phyloP scores from a whole-genome alignment of 2,329 filamentous ascomycete species.

The Diaporthe velutina region DNA sequence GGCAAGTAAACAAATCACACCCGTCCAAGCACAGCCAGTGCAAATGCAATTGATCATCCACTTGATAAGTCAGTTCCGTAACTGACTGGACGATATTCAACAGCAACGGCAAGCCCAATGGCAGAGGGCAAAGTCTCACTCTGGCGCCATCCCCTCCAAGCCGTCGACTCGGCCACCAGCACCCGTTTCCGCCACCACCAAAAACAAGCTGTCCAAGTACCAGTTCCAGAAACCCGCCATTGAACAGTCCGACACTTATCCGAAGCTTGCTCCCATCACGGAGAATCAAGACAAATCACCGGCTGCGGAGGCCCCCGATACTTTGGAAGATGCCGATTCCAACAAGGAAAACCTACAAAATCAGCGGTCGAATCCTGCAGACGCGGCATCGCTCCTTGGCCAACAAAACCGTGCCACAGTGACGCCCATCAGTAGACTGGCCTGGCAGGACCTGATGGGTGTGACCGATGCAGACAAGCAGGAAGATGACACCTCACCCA shows the following conservation, averaged over 20 bases:
- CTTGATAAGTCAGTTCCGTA: background rate
- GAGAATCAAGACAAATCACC: background rate
- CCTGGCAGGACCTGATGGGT: constrained; percentile 71
- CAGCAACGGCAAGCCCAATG: constrained; percentile 59
- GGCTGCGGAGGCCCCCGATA: constrained; percentile 28
- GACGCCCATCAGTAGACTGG: constrained; percentile 66
- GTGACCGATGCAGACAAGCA: constrained; percentile 57
- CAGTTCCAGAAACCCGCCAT: constrained; percentile 61
- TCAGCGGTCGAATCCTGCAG: constrained; percentile 29
- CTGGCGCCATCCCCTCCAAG: constrained; percentile 51
- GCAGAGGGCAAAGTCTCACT: constrained; percentile 67
- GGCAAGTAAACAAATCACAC: constrained; percentile 41
- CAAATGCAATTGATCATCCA: background rate
- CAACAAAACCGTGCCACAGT: constrained; percentile 17
- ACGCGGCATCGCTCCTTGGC: constrained; percentile 5
- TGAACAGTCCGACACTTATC: constrained; percentile 27
- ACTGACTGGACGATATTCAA: background rate
- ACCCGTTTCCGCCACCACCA: constrained; percentile 69
- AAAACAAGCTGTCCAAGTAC: constrained; percentile 70
- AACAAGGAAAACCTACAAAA: constrained; percentile 42
- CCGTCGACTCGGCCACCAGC: constrained; percentile 50
- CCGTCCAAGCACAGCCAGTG: background rate
- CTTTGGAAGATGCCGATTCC: constrained; percentile 37
- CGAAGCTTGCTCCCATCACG: background rate
- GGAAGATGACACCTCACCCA: constrained; percentile 66